Evolutionary conservation across 208 protist genomes (phyloP).

Genomic region (Porcisia deanei): DNA sequence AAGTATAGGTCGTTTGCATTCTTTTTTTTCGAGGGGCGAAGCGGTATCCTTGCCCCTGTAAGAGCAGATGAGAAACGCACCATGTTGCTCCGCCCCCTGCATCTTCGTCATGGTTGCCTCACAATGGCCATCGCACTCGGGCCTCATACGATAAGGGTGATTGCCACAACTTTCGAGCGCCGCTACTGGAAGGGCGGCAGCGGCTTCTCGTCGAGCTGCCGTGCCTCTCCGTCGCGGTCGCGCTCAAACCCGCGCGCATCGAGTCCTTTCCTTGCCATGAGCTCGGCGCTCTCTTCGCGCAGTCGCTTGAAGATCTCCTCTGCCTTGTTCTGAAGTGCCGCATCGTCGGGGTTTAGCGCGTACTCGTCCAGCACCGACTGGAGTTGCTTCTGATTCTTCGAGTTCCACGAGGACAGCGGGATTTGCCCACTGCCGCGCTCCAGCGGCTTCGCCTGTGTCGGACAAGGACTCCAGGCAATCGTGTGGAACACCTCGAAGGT

Average conservation of each 20-base stretch:
- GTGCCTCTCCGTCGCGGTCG: conserved; percentile 54
- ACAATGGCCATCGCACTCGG: not conserved
- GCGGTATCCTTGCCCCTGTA: not conserved
- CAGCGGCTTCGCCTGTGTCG: conserved; percentile 82
- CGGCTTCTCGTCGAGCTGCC: conserved; percentile 61
- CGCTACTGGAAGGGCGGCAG: conserved; percentile 65
- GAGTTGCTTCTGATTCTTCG: conserved; percentile 67
- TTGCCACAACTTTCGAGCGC: not conserved
- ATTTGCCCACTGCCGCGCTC: conserved; percentile 81
- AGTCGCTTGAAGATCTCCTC: conserved; percentile 76
- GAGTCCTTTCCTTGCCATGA: conserved; percentile 64
- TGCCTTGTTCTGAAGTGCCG: conserved; percentile 56
- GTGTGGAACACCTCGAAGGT: conserved; percentile 93
- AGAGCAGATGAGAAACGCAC: not conserved
- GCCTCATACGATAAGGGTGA: not conserved
- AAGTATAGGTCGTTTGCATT: no score
- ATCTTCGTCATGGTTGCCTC: not conserved
- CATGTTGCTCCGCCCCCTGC: not conserved
- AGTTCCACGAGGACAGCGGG: conserved; percentile 71
- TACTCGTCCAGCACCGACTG: conserved; percentile 81
- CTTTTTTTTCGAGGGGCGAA: no score
- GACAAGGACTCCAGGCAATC: conserved; percentile 89
- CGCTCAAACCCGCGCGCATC: conserved; percentile 58
- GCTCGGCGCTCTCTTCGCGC: conserved; percentile 67
- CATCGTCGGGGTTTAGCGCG: conserved; percentile 82